phyloP scores from a whole-genome alignment of 1,284 basidiomycete species.

The Tremellales sp. region DNA sequence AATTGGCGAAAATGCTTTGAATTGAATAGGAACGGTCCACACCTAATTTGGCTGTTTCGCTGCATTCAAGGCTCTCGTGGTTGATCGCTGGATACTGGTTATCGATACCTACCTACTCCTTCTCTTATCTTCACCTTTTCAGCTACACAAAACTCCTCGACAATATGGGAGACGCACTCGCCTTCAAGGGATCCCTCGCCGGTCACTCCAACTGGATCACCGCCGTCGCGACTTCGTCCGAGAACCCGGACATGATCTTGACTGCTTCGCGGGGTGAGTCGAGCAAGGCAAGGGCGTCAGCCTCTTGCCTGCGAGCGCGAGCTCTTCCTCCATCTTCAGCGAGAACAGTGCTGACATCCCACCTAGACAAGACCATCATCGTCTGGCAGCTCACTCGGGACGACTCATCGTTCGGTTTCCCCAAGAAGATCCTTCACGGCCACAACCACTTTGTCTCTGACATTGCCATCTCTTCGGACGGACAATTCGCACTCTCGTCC shows the following conservation, averaged over 20 bases:
- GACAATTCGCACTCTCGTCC: constrained; percentile 97
- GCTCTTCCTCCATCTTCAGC: background rate
- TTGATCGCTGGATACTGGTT: too few species aligned
- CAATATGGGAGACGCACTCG: constrained; percentile 75
- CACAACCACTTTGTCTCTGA: constrained; percentile 99
- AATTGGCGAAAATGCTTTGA: too few species aligned
- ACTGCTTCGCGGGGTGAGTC: constrained; percentile 88
- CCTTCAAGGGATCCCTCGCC: constrained; percentile 85
- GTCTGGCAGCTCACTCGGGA: constrained; percentile 99
- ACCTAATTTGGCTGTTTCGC: too few species aligned
- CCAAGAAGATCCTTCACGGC: constrained; percentile 95
- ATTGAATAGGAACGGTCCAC: too few species aligned
- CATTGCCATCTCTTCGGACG: constrained; percentile 96
- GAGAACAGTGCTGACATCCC: constrained; percentile 16
- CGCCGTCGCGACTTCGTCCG: constrained; percentile 91
- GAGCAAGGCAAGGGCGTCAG: background rate
- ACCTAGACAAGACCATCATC: constrained; percentile 98
- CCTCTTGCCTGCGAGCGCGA: constrained; percentile 1
- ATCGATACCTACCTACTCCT: too few species aligned
- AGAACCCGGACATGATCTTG: constrained; percentile 95
- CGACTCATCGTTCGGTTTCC: constrained; percentile 82
- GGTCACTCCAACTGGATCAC: constrained; percentile 98
- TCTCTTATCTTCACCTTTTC: too few species aligned
- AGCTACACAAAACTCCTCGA: background rate
- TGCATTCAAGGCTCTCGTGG: too few species aligned